Evolutionary conservation across 495 filamentous ascomycete species (phyloP).

Genomic region (Penicillium mononematosum): DNA sequence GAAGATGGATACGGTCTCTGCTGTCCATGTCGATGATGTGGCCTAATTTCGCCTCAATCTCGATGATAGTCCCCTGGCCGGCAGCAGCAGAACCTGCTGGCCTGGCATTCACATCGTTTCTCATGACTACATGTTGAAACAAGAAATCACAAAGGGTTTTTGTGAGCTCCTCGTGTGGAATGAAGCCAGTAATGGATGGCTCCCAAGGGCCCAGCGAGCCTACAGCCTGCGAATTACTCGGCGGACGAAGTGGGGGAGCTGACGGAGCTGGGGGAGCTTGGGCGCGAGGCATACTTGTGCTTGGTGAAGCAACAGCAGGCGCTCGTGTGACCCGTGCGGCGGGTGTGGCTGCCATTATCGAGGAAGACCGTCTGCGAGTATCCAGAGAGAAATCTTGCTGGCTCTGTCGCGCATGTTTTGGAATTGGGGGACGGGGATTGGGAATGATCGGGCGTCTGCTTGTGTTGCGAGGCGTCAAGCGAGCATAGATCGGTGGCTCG

Average conservation of each 20-base stretch:
- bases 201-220: constrained; percentile 67
- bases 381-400: constrained; percentile 27
- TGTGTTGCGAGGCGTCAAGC: constrained; percentile 36
- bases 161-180: constrained; percentile 66
- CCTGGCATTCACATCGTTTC: constrained; percentile 50
- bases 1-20: constrained; percentile 62
- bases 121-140: constrained; percentile 62
- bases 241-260: constrained; percentile 12
- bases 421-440: constrained; percentile 35
- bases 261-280: constrained; percentile 8
- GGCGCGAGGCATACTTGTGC: constrained; percentile 12
- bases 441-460: constrained; percentile 41
- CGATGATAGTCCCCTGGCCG: constrained; percentile 68
- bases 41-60: constrained; percentile 91
- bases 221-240: constrained; percentile 11
- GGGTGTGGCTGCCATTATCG: constrained; percentile 22
- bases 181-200: constrained; percentile 61
- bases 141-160: constrained; percentile 72
- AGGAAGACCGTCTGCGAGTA: constrained; percentile 27
- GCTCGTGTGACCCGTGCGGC: constrained; percentile 23
- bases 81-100: constrained; percentile 46
- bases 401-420: constrained; percentile 33
- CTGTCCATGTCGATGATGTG: constrained; percentile 69
- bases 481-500: constrained; percentile 50
- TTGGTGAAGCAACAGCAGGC: constrained; percentile 16